phyloP scores from a whole-genome alignment of 2,329 filamentous ascomycete species.

The Torrubiellomyces zombiae region DNA sequence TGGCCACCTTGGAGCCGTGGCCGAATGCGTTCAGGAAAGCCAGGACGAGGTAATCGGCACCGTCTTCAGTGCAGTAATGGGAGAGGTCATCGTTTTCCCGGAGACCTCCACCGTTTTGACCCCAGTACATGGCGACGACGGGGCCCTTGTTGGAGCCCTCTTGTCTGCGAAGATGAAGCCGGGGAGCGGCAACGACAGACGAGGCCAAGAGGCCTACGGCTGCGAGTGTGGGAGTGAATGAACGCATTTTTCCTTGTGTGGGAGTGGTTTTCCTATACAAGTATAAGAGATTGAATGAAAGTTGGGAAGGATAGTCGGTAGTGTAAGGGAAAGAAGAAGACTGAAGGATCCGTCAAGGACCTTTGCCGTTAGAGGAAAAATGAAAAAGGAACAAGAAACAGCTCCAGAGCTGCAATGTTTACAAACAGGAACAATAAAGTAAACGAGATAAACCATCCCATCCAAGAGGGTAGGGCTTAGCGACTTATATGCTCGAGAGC shows the following conservation, averaged over 20 bases:
- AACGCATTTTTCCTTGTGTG: constrained; percentile 10
- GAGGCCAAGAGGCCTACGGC: constrained; percentile 7
- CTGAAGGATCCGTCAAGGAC: too few species aligned
- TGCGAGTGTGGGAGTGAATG: constrained; percentile 2
- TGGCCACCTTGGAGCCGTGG: constrained; percentile 17
- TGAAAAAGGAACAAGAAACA: too few species aligned
- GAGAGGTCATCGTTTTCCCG: constrained; percentile 20
- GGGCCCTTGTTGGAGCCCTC: constrained; percentile 15
- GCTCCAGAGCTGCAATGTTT: too few species aligned
- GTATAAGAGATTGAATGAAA: too few species aligned
- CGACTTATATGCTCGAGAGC: too few species aligned
- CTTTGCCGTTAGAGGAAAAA: too few species aligned
- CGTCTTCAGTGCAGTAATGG: constrained; percentile 20
- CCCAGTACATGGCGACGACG: constrained; percentile 17
- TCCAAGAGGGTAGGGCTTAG: too few species aligned
- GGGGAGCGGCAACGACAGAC: constrained; percentile 4
- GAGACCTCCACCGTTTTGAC: constrained; percentile 10
- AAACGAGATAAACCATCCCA: too few species aligned
- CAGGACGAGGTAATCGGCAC: constrained; percentile 25
- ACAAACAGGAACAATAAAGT: too few species aligned
- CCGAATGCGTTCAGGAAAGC: constrained; percentile 24
- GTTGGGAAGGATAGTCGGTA: too few species aligned
- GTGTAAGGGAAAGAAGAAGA: too few species aligned
- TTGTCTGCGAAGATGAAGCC: constrained; percentile 2
- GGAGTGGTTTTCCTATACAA: too few species aligned